These are phyloP conservation scores for Zizania latifolia DNA, from an alignment of 176 grass and related monocot genomes.

Conservation along the genomic window DNA sequence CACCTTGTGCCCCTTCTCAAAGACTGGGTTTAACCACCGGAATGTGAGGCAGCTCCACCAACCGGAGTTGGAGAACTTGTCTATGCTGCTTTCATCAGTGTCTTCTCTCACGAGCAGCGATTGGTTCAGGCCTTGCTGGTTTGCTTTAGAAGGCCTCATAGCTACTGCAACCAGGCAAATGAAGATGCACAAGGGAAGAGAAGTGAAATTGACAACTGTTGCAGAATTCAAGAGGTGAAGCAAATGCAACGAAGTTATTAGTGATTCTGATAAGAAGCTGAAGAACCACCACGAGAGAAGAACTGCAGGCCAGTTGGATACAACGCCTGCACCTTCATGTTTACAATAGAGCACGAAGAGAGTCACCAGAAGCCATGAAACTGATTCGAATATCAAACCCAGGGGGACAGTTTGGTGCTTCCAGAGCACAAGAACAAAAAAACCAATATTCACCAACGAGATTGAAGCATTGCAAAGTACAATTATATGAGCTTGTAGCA, in stretches of 20 bases:
- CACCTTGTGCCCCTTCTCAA: constrained; percentile 48
- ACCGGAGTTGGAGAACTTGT: constrained; percentile 42
- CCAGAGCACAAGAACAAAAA: constrained; percentile 27
- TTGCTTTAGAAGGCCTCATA: constrained; percentile 20
- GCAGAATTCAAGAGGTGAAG: constrained; percentile 6
- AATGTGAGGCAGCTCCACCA: constrained; percentile 75
- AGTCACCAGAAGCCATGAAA: constrained; percentile 51
- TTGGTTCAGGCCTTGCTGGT: constrained; percentile 16
- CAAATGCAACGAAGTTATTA: constrained; percentile 30
- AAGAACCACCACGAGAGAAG: constrained; percentile 64
- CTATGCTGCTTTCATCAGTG: background rate
- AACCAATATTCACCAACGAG: constrained; percentile 25
- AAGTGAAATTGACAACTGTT: constrained; percentile 29
- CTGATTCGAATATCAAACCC: constrained; percentile 25
- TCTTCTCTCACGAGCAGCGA: constrained; percentile 39
- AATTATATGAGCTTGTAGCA: constrained; percentile 8
- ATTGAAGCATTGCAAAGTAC: constrained; percentile 28
- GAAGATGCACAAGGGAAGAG: constrained; percentile 28
- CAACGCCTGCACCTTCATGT: constrained; percentile 8
- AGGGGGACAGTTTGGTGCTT: background rate
- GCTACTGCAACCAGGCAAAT: constrained; percentile 27
- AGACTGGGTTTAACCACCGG: constrained; percentile 67
- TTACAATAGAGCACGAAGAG: constrained; percentile 35
- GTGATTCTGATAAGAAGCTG: constrained; percentile 36
- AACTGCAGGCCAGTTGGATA: constrained; percentile 39